Percentiles rank a stretch among this genome's conserved stretches.
Evolutionary conservation across 2,329 filamentous ascomycete genomes (phyloP).

Genomic region (Ophiostoma tasmaniense): DNA sequence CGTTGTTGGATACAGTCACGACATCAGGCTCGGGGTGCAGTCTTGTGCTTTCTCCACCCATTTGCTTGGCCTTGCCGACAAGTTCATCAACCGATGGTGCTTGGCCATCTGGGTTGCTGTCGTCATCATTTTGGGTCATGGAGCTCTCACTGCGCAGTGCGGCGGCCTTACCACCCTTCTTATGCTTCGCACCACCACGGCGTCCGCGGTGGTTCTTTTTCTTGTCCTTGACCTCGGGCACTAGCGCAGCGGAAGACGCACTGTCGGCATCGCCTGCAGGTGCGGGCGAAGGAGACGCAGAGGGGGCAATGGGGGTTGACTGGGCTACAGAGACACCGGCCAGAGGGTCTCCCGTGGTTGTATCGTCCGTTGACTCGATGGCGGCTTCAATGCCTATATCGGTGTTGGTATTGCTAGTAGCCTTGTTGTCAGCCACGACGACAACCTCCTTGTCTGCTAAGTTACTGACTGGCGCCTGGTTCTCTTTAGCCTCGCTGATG

Average conservation of each 20-base stretch:
- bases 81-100: constrained; percentile 51
- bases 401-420: not conserved
- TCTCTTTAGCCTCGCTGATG: not conserved
- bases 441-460: not conserved
- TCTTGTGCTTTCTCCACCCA: constrained; percentile 35
- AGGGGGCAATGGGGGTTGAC: not conserved
- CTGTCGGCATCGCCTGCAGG: not conserved
- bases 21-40: constrained; percentile 53
- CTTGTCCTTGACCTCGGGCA: constrained; percentile 39
- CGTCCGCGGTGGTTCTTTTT: constrained; percentile 62
- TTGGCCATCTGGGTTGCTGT: constrained; percentile 29
- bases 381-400: not conserved
- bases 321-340: not conserved
- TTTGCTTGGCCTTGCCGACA: constrained; percentile 49
- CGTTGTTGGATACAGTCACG: constrained; percentile 39
- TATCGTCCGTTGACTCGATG: not conserved
- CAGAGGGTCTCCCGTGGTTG: not conserved
- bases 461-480: not conserved
- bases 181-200: constrained; percentile 63
- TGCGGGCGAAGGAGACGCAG: not conserved
- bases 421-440: not conserved
- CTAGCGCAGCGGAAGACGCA: not conserved
- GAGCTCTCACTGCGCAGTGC: constrained; percentile 35
- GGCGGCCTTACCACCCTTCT: constrained; percentile 33
- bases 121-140: constrained; percentile 35